Percentiles rank a stretch among this genome's conserved stretches.
These are phyloP conservation scores for Haematococcus lacustris DNA, from an alignment of 139 green algal species.

Conservation along the genomic window DNA sequence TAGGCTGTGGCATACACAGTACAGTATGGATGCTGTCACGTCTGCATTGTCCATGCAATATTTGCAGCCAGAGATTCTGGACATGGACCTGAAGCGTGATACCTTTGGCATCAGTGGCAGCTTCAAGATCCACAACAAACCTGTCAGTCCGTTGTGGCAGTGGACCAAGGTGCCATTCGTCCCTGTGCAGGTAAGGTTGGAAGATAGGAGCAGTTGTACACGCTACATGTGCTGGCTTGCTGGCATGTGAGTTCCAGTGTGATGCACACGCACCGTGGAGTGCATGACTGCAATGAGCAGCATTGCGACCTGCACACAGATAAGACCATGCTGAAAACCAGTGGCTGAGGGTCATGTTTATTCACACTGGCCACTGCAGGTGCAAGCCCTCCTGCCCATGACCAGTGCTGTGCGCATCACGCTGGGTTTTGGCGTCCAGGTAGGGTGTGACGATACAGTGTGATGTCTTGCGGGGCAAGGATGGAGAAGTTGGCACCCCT, in stretches of 20 bases:
- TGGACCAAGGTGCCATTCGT: conserved; percentile 51
- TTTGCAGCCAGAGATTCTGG: conserved; percentile 55
- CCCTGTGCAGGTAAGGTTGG: conserved; percentile 62
- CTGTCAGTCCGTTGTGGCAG: conserved; percentile 64
- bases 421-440: conserved; percentile 36
- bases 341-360: no score
- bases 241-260: no score
- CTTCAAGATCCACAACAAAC: conserved; percentile 75
- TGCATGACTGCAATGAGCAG: no score
- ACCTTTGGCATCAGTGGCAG: conserved; percentile 11
- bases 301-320: no score
- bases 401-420: conserved; percentile 70
- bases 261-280: no score
- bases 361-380: background rate
- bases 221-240: no score
- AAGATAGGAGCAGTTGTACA: conserved; percentile 44
- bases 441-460: no score
- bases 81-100: conserved; percentile 51
- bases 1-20: background rate
- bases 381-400: conserved; percentile 57
- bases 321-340: no score
- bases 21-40: background rate
- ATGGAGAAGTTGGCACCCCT: no score
- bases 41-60: background rate
- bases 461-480: no score